Conservation (phyloP, 768 basidiomycete genomes). For the Daedaleopsis sinensis region DNA sequence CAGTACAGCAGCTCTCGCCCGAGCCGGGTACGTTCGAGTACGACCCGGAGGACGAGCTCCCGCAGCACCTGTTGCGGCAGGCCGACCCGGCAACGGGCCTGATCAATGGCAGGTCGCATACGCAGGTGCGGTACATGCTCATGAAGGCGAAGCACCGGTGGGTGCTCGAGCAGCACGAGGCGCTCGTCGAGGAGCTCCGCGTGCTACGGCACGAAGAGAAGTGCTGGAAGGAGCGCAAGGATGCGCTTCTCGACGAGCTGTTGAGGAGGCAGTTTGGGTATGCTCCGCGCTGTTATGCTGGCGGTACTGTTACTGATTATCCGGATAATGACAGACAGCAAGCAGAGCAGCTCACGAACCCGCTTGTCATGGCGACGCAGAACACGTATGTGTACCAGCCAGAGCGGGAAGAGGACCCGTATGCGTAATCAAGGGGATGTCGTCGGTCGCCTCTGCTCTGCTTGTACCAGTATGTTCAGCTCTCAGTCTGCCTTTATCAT, state of each 20-base stretch:
- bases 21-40: slow-evolving; percentile 29
- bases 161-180: slow-evolving; percentile 67
- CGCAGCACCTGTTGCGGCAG: slow-evolving; percentile 52
- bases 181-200: slow-evolving; percentile 66
- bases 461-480: slow-evolving; percentile 14
- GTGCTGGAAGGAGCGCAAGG: slow-evolving; percentile 60
- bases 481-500: slow-evolving; percentile 6
- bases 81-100: slow-evolving; percentile 60
- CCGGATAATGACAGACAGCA: slow-evolving; percentile 11
- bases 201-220: slow-evolving; percentile 53
- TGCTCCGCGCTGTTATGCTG: slow-evolving; percentile 18
- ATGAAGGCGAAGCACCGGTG: slow-evolving; percentile 80
- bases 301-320: background rate
- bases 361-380: slow-evolving; percentile 24
- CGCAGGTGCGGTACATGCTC: slow-evolving; percentile 71
- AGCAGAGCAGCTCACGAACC: slow-evolving; percentile 26
- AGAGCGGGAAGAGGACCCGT: slow-evolving; percentile 8
- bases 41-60: slow-evolving; percentile 51
- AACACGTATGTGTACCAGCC: slow-evolving; percentile 15
- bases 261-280: slow-evolving; percentile 56
- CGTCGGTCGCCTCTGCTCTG: background rate
- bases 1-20: slow-evolving; percentile 27
- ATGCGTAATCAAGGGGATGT: slow-evolving; percentile 4
- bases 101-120: slow-evolving; percentile 70
- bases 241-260: slow-evolving; percentile 58